Percentiles rank a stretch among this genome's conserved stretches.
Conservation (phyloP, 1,284 basidiomycete species). For the Boletus calvinii region DNA sequence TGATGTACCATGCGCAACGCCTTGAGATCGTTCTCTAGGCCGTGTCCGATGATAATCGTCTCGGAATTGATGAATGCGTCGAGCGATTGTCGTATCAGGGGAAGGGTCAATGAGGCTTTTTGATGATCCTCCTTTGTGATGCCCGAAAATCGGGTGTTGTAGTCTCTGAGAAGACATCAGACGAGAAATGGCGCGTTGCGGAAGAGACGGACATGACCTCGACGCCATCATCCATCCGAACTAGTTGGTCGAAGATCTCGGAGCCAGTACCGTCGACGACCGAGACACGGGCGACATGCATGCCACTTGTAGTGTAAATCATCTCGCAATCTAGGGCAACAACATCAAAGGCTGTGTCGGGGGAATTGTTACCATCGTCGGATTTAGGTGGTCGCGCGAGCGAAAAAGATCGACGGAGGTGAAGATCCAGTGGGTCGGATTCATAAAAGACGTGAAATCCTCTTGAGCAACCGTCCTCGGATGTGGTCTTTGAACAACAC, state of each 20-base stretch:
- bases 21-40: constrained; percentile 87
- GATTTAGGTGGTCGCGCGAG: constrained; percentile 38
- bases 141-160: constrained; percentile 89
- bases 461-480: constrained; percentile 60
- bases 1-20: constrained; percentile 83
- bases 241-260: constrained; percentile 78
- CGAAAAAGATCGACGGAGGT: constrained; percentile 74
- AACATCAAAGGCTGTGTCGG: constrained; percentile 58
- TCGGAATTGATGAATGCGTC: constrained; percentile 69
- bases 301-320: constrained; percentile 88
- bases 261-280: constrained; percentile 75
- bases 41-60: constrained; percentile 84
- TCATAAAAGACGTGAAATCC: constrained; percentile 82
- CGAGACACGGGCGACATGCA: constrained; percentile 84
- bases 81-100: constrained; percentile 63
- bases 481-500: constrained; percentile 62
- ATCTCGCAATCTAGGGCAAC: constrained; percentile 91
- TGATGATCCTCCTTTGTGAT: constrained; percentile 62
- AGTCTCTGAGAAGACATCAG: constrained; percentile 57
- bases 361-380: constrained; percentile 13
- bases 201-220: constrained; percentile 63
- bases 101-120: constrained; percentile 63
- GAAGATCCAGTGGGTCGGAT: constrained; percentile 64
- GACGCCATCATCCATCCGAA: constrained; percentile 76
- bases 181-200: not conserved